Evolutionary conservation across 176 grass and related monocot genomes (phyloP).

Genomic region (Rhynchospora tenuis): DNA sequence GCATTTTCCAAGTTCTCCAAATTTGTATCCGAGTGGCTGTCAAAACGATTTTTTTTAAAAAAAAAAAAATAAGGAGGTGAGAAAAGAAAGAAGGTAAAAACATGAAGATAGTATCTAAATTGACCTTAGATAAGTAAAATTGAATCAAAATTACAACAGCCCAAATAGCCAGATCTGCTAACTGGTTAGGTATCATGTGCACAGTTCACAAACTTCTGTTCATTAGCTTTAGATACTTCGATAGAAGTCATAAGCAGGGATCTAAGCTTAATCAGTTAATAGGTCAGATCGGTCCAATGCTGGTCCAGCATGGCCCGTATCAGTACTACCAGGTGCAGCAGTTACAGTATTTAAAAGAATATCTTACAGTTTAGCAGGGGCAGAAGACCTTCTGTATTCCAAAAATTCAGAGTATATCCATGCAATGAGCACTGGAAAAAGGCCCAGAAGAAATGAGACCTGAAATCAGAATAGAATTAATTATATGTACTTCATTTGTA

Average conservation of each 20-base stretch:
- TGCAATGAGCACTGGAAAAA: slow-evolving; percentile 55
- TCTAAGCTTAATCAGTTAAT: neutral
- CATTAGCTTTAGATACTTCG: neutral
- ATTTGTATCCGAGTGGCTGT: slow-evolving; percentile 53
- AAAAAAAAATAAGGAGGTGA: neutral
- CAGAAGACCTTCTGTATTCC: slow-evolving; percentile 40
- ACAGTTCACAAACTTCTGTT: neutral
- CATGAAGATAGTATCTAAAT: neutral
- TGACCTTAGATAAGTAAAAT: neutral
- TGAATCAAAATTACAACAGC: neutral
- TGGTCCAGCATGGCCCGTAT: neutral
- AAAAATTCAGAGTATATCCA: slow-evolving; percentile 65
- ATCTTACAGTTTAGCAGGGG: slow-evolving; percentile 55
- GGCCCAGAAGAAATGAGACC: slow-evolving; percentile 60
- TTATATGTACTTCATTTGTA: neutral
- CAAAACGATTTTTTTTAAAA: neutral
- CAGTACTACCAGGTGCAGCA: neutral
- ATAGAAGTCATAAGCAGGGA: neutral
- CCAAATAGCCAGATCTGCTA: neutral
- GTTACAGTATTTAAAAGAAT: neutral
- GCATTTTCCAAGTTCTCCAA: slow-evolving; percentile 39
- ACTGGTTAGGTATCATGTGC: neutral
- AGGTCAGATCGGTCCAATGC: neutral
- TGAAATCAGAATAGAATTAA: slow-evolving; percentile 20
- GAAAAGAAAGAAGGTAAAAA: neutral